Percentiles rank a stretch among this genome's conserved stretches.
phyloP scores from a whole-genome alignment of 2,329 filamentous ascomycete species.

The Aspergillus intermedius region DNA sequence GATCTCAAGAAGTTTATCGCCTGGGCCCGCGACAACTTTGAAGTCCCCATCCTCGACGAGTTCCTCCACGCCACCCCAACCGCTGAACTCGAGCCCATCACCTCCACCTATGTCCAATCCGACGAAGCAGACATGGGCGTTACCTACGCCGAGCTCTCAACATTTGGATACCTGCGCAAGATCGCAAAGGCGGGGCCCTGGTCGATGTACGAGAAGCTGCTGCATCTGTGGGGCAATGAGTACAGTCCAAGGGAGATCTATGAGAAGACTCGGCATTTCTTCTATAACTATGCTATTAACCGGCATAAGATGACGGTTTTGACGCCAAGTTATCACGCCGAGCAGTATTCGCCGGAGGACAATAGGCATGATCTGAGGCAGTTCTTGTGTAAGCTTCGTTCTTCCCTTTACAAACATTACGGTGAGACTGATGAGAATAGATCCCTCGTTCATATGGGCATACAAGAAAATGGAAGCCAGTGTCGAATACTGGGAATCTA shows the following conservation, averaged over 20 bases:
- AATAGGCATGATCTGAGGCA: slow-evolving; percentile 54
- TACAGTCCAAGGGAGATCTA: slow-evolving; percentile 39
- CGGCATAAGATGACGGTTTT: slow-evolving; percentile 59
- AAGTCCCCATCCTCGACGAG: slow-evolving; percentile 57
- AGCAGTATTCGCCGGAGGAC: slow-evolving; percentile 49
- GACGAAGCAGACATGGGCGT: slow-evolving; percentile 53
- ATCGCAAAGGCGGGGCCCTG: slow-evolving; percentile 49
- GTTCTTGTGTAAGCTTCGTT: slow-evolving; percentile 41
- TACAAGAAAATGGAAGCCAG: slow-evolving; percentile 46
- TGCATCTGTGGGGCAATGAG: slow-evolving; percentile 44
- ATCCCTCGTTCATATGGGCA: slow-evolving; percentile 39
- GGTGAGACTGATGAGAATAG: slow-evolving; percentile 7
- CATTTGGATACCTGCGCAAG: slow-evolving; percentile 51
- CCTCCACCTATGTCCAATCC: slow-evolving; percentile 53
- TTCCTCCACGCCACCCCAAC: slow-evolving; percentile 61
- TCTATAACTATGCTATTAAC: slow-evolving; percentile 53
- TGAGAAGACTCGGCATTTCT: slow-evolving; percentile 42
- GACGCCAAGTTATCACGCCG: slow-evolving; percentile 52
- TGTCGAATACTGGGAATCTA: slow-evolving; percentile 39
- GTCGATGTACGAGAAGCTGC: slow-evolving; percentile 48
- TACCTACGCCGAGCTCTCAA: slow-evolving; percentile 49
- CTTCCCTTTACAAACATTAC: not conserved
- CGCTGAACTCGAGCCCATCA: slow-evolving; percentile 61
- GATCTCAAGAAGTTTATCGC: slow-evolving; percentile 66
- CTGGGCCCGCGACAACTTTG: slow-evolving; percentile 55